Evolutionary conservation across 2,329 filamentous ascomycete genomes (phyloP), one percentile per base, ranked within the genome.

Genomic region (Cytospora schulzeri): DNA sequence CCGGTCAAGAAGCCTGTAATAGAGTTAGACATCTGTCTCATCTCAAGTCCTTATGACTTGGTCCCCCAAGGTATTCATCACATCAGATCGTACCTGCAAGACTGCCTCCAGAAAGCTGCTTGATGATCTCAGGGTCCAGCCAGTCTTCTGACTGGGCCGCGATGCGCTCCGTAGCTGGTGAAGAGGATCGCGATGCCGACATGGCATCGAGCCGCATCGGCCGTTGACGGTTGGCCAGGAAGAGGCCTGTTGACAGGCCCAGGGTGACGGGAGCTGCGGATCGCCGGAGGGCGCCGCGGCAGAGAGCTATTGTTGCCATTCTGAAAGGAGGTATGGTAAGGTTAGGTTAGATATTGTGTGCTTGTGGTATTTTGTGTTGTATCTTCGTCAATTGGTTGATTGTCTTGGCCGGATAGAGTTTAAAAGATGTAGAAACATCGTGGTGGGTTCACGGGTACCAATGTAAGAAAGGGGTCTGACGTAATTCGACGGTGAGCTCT

Each of bases 1-100:
- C 90, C 90, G 3, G 83, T 76, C n/a, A 83, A 70, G 62, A 91
- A 85, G 22, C 88, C 88, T 89, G 56, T 2, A 45, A 11, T 19
- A 4, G 15, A 12, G 24, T 54, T 51, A 62, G 35, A 50, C 48
- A 35, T 3, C 24, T 22, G 31, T 38, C 41, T 17, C 19, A 11
- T 12, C 15, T 48, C 19, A 29, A 12, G 14, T n/a, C 26, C 5
- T 38, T 7, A n/a, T 17, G 11, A n/a, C 17, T 17, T n/a, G 7
- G 26, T 14, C n/a, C n/a, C n/a, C 26, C 7, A 11, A 28, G 19
- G 29, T 24, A 24, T 22, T 6, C 31, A 33, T 38, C 41, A 19
- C 11, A 31, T 31, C 26, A 48, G 2, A 8, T 71, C 74, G 17
- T 68, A 85, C 83, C 84, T 26, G 79, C 69, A n/a, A 86, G 65